phyloP scores from a whole-genome alignment of 495 filamentous ascomycete genomes.

The Penicillium arizonense region DNA sequence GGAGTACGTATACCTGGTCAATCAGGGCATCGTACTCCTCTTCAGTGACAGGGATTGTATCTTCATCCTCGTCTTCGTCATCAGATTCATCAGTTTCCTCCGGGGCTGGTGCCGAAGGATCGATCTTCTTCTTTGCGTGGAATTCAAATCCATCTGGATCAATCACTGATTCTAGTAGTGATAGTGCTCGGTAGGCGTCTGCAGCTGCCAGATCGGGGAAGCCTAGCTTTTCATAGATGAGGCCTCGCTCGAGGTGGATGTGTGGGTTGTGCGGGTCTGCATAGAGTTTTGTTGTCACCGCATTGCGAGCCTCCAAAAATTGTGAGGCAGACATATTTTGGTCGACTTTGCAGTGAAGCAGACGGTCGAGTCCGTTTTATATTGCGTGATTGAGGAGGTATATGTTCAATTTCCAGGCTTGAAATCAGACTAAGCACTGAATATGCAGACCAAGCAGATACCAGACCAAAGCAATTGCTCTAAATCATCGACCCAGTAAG shows the following conservation, averaged over 20 bases:
- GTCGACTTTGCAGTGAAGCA: not conserved
- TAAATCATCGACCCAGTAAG: not conserved
- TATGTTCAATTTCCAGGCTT: not conserved
- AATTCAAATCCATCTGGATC: slow-evolving; percentile 54
- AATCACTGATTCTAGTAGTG: slow-evolving; percentile 75
- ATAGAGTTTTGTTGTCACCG: slow-evolving; percentile 33
- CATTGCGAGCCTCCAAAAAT: slow-evolving; percentile 23
- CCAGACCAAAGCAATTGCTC: not conserved
- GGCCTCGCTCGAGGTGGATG: slow-evolving; percentile 69
- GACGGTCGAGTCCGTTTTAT: too few species aligned
- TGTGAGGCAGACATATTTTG: slow-evolving; percentile 5
- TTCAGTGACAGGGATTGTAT: slow-evolving; percentile 36
- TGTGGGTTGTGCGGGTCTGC: slow-evolving; percentile 73
- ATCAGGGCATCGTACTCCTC: slow-evolving; percentile 41
- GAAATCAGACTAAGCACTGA: not conserved
- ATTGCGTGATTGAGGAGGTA: not conserved
- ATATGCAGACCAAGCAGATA: too few species aligned
- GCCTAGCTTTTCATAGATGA: slow-evolving; percentile 67
- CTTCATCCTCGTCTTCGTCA: slow-evolving; percentile 34
- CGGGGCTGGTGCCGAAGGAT: slow-evolving; percentile 12
- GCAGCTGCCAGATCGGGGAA: slow-evolving; percentile 89
- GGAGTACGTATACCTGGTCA: slow-evolving; percentile 38
- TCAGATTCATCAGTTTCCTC: slow-evolving; percentile 19
- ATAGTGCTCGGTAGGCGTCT: slow-evolving; percentile 85
- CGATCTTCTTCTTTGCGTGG: slow-evolving; percentile 32